Evolutionary conservation across 306 rosid genomes (phyloP).

Genomic region (Cucurbita maxima): DNA sequence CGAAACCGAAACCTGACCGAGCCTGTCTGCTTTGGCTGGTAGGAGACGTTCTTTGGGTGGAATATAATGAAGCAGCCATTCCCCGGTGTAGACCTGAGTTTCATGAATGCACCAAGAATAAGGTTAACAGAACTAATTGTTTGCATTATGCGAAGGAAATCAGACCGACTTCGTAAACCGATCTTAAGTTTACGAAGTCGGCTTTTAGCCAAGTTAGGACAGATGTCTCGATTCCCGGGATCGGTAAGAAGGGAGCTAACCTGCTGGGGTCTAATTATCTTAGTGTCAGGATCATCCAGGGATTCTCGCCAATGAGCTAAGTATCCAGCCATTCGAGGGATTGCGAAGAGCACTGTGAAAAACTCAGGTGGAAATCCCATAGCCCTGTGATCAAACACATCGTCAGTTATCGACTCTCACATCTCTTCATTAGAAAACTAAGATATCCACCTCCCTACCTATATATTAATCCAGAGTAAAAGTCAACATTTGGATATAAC

Average conservation of each 20-base stretch:
- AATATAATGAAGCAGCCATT: constrained; percentile 60
- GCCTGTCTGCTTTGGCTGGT: constrained; percentile 38
- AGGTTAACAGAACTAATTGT: neutral
- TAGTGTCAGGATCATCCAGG: constrained; percentile 80
- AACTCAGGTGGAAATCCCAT: constrained; percentile 84
- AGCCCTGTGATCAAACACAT: constrained; percentile 39
- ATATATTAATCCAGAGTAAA: constrained; percentile 82
- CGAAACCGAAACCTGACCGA: constrained; percentile 57
- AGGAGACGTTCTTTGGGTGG: constrained; percentile 34
- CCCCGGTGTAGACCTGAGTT: constrained; percentile 64
- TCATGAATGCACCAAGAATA: constrained; percentile 4
- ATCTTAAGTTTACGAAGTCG: neutral
- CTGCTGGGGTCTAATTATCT: constrained; percentile 90
- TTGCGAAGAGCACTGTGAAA: constrained; percentile 75
- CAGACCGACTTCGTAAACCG: no score
- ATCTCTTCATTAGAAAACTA: neutral
- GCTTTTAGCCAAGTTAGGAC: neutral
- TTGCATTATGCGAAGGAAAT: neutral
- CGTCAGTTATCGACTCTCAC: neutral
- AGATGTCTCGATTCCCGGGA: neutral
- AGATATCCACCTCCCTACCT: constrained; percentile 18
- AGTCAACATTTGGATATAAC: constrained; percentile 88
- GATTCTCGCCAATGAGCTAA: constrained; percentile 95
- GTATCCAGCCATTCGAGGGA: constrained; percentile 95
- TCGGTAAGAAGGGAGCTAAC: constrained; percentile 19